Percentiles rank a stretch among this genome's conserved stretches.
Conservation (phyloP, 2,329 filamentous ascomycete species). For the Neofusicoccum parvum region DNA sequence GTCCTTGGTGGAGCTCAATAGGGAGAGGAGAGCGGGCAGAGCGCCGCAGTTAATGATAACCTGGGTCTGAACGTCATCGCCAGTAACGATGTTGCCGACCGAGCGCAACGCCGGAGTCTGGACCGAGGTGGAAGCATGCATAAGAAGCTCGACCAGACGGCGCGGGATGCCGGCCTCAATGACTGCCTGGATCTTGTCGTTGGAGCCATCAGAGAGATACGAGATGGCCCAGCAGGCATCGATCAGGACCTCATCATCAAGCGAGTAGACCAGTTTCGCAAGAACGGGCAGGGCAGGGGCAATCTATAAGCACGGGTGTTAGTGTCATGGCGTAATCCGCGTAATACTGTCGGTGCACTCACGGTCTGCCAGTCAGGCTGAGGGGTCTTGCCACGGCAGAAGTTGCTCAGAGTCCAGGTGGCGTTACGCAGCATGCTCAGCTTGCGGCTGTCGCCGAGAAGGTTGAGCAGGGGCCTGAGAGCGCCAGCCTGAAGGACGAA, state of each 20-base stretch:
- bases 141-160: constrained; percentile 91
- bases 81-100: constrained; percentile 97
- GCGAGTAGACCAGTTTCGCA: constrained; percentile 95
- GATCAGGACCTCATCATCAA: constrained; percentile 97
- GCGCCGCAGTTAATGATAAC: constrained; percentile 99
- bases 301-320: constrained; percentile 61
- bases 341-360: constrained; percentile 45
- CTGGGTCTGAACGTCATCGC: constrained; percentile 97
- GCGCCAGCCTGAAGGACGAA: constrained; percentile 92
- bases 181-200: constrained; percentile 99
- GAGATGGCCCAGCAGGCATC: constrained; percentile 99
- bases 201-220: constrained; percentile 95
- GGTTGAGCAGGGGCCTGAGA: constrained; percentile 81
- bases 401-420: constrained; percentile 99
- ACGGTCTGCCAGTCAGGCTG: constrained; percentile 98
- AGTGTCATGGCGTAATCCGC: not conserved
- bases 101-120: constrained; percentile 96
- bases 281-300: constrained; percentile 91
- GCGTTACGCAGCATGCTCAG: constrained; percentile 98
- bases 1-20: constrained; percentile 96
- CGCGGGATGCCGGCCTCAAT: constrained; percentile 98
- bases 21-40: constrained; percentile 85
- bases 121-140: constrained; percentile 97
- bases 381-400: constrained; percentile 98
- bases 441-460: constrained; percentile 97